phyloP scores from a whole-genome alignment of 805 yeast genomes.

The Barnettozyma wickerhamii region DNA sequence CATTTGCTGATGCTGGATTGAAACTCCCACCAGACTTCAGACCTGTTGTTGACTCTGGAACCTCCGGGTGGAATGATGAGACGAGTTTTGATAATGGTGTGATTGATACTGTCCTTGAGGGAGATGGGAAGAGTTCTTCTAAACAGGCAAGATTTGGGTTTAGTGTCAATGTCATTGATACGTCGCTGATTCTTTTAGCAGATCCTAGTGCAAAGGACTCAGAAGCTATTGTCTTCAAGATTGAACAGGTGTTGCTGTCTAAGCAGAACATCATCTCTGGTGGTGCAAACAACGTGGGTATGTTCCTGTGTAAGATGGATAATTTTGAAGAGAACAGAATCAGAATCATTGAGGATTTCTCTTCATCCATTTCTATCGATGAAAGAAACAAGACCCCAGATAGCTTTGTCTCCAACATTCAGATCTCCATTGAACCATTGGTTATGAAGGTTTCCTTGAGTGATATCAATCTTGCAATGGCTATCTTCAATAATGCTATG shows the following conservation, averaged over 20 bases:
- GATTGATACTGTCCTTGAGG: conserved; percentile 6
- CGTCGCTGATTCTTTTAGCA: conserved; percentile 76
- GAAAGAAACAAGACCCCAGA: conserved; percentile 58
- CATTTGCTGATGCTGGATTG: conserved; percentile 51
- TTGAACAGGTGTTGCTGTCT: conserved; percentile 70
- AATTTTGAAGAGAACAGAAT: conserved; percentile 54
- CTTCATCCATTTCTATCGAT: conserved; percentile 71
- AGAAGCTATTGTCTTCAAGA: conserved; percentile 87
- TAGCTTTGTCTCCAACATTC: conserved; percentile 57
- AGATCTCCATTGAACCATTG: conserved; percentile 73
- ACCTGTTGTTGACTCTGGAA: neutral
- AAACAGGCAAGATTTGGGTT: conserved; percentile 35
- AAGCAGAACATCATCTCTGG: conserved; percentile 64
- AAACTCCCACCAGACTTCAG: conserved; percentile 14
- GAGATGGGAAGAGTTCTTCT: conserved; percentile 4
- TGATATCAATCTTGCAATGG: conserved; percentile 77
- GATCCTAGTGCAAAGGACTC: conserved; percentile 65
- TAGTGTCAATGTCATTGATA: conserved; percentile 66
- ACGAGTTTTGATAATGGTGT: conserved; percentile 13
- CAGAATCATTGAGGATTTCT: conserved; percentile 84
- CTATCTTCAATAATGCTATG: conserved; percentile 69
- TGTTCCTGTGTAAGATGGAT: conserved; percentile 80
- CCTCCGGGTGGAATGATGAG: conserved; percentile 9
- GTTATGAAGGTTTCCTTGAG: conserved; percentile 77
- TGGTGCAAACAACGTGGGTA: conserved; percentile 74